Evolutionary conservation across 768 basidiomycete genomes (phyloP).

Genomic region (Russula vinacea): DNA sequence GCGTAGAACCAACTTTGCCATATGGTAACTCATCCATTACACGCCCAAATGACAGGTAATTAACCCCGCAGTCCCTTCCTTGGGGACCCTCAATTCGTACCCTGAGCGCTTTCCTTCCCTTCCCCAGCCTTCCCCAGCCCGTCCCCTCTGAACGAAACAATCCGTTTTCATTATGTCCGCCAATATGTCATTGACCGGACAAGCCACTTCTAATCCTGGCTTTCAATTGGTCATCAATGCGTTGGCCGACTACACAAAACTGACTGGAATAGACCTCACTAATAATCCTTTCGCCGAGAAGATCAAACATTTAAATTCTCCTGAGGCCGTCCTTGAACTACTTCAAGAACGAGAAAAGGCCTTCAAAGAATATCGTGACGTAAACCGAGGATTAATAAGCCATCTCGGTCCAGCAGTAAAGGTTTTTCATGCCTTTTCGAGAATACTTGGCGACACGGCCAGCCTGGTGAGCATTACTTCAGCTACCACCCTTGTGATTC

Average conservation of each 20-base stretch:
- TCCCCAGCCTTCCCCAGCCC: too few species aligned
- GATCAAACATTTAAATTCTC: neutral
- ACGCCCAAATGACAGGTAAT: too few species aligned
- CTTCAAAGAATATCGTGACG: slow-evolving; percentile 1
- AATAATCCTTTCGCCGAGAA: neutral
- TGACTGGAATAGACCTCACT: neutral
- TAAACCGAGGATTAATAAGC: neutral
- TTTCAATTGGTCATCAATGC: neutral
- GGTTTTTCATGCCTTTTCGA: neutral
- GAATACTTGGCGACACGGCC: neutral
- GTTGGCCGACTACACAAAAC: neutral
- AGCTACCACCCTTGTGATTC: neutral
- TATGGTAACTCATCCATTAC: too few species aligned
- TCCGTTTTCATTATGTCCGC: too few species aligned
- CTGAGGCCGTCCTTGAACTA: neutral
- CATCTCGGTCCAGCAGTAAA: neutral
- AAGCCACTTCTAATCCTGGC: neutral
- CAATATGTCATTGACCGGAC: neutral
- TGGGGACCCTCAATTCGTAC: too few species aligned
- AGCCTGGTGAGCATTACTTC: neutral
- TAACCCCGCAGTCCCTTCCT: too few species aligned
- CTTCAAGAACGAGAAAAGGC: neutral
- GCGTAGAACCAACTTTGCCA: too few species aligned
- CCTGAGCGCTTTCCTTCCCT: too few species aligned
- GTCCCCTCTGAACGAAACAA: too few species aligned